Base-by-base conservation (phyloP, 1,139 yeast species). In the Suhomyces anneliseae region DNA sequence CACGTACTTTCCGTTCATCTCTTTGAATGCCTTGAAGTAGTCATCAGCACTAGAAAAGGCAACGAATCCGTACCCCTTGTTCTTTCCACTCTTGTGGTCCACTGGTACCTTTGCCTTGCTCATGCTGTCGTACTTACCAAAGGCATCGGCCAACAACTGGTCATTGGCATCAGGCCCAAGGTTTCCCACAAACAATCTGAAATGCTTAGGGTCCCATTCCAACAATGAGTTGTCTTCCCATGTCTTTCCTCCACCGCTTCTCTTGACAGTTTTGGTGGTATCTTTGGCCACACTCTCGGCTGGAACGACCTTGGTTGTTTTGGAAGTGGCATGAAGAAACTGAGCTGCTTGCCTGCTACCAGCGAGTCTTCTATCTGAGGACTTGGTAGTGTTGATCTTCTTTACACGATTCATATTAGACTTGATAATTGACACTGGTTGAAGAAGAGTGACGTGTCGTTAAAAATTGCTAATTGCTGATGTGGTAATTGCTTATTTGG, bases 161-260 rank as follows among this genome's bases (percentile, higher is more conserved):
- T 84, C 89, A 24, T 74, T 79, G 6, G 82, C 92, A 54, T 86
- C 93, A 3, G 77, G 72, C 0, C 90, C 88, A 38, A 87, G 65
- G 55, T 87, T 87, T 0, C 95, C 95, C 8, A 87, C 88, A 66
- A 86, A 87, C 11, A 87, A 66, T 33, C 90, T 68, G 63, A 83
- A 87, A 59, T 85, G 90, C n/a, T 72, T 67, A 19, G 84, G 86
- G 55, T 83, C 76, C 88, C 88, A 83, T 36, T 78, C 82, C 19
- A 73, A 65, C 38, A 79, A 62, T 5, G 79, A 57, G 8, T 68
- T 53, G 53, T 79, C 83, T 45, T 70, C 74, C 82, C 84, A 78
- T 11, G 65, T 62, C 51, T 70, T 64, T 6, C 81, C 79, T 2
- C 81, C 81, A 0, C 68, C 79, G 8, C 59, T 55, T 36, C 80